Conservation (phyloP, 2,329 filamentous ascomycete genomes). For the Knufia petricola region DNA sequence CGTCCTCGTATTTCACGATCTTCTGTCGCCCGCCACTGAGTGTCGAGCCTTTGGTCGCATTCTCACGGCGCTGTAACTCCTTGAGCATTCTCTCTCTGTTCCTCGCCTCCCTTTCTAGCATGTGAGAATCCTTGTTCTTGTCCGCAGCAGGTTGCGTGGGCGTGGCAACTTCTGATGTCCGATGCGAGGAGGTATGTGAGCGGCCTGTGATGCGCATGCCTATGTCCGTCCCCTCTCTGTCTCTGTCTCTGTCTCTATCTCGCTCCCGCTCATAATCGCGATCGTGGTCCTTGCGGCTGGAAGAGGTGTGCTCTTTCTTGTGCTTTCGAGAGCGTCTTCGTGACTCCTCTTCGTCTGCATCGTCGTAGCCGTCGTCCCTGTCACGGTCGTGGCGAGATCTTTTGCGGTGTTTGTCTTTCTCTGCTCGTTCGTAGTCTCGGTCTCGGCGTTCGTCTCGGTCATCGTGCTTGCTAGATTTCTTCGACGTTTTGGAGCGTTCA, state of each 20-base stretch:
- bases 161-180: constrained; percentile 13
- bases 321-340: constrained; percentile 27
- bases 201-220: constrained; percentile 21
- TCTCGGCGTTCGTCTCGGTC: constrained; percentile 22
- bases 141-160: constrained; percentile 9
- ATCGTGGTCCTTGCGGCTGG: constrained; percentile 29
- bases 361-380: constrained; percentile 10
- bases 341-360: constrained; percentile 13
- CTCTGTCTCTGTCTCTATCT: constrained; percentile 11
- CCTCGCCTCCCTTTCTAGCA: constrained; percentile 63
- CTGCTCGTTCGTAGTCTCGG: constrained; percentile 24
- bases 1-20: constrained; percentile 43
- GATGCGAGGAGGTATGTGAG: constrained; percentile 13
- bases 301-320: constrained; percentile 40
- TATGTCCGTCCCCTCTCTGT: constrained; percentile 14
- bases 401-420: constrained; percentile 16
- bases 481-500: not conserved
- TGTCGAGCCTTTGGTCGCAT: constrained; percentile 30
- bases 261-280: no score
- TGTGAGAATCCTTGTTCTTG: constrained; percentile 54
- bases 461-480: constrained; percentile 11
- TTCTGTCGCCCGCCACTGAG: constrained; percentile 28
- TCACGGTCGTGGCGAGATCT: constrained; percentile 14
- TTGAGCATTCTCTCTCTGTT: constrained; percentile 53
- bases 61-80: constrained; percentile 56